These are phyloP conservation scores for Wickerhamiella australiensis DNA, from an alignment of 805 yeast species.

Conservation along the genomic window DNA sequence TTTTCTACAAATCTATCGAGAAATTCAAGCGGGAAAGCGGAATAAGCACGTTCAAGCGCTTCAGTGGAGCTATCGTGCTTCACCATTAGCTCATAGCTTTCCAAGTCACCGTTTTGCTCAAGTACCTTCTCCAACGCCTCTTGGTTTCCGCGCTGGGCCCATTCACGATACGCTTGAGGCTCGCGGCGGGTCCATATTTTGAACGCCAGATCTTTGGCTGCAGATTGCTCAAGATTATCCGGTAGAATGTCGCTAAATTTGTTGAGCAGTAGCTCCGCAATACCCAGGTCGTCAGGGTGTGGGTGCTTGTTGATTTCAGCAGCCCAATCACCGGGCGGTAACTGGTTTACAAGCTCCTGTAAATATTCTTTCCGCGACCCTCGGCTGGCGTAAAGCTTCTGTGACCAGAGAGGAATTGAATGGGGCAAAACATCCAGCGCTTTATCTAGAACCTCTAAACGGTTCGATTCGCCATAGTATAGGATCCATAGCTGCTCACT, in stretches of 20 bases:
- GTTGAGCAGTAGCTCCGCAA: not conserved
- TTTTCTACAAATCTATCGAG: not conserved
- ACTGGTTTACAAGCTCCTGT: not conserved
- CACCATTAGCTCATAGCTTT: not conserved
- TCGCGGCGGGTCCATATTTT: not conserved
- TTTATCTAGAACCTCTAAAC: constrained; percentile 14
- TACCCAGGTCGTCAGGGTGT: not conserved
- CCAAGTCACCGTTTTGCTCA: not conserved
- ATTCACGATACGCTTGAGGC: constrained; percentile 17
- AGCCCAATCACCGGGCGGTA: not conserved
- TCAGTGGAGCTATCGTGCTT: not conserved
- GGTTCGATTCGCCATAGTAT: constrained; percentile 37
- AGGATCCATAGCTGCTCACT: constrained; percentile 55
- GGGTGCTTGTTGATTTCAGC: not conserved
- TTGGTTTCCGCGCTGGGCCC: not conserved
- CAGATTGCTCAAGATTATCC: not conserved
- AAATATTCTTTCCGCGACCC: not conserved
- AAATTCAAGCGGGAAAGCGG: not conserved
- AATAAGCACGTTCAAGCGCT: not conserved
- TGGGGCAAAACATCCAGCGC: constrained; percentile 2
- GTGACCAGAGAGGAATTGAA: not conserved
- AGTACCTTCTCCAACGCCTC: not conserved
- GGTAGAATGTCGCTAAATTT: not conserved
- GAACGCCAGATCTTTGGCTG: not conserved
- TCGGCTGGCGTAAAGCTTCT: not conserved